phyloP scores from a whole-genome alignment of 2,329 filamentous ascomycete genomes.

The Plenodomus tracheiphilus region DNA sequence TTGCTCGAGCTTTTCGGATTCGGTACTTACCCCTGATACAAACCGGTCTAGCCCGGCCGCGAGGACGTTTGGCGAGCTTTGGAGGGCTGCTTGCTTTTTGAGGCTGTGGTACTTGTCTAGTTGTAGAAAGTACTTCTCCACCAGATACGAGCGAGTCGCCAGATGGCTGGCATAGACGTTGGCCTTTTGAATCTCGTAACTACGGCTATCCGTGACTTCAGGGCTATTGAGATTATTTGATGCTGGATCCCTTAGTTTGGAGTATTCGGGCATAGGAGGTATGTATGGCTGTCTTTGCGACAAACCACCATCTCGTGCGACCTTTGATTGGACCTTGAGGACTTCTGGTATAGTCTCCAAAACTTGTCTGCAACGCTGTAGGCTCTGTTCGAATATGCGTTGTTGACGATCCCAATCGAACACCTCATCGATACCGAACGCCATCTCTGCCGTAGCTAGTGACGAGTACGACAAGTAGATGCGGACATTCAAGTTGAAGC shows the following conservation, averaged over 20 bases:
- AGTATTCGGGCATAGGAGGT: slow-evolving; percentile 43
- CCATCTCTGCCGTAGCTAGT: slow-evolving; percentile 77
- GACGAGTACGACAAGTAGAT: slow-evolving; percentile 81
- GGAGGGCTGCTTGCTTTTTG: slow-evolving; percentile 51
- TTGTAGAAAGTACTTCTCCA: slow-evolving; percentile 82
- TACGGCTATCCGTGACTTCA: slow-evolving; percentile 45
- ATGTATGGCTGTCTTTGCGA: slow-evolving; percentile 39
- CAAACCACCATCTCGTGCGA: slow-evolving; percentile 34
- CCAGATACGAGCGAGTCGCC: slow-evolving; percentile 79
- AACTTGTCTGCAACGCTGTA: slow-evolving; percentile 70
- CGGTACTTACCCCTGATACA: slow-evolving; percentile 17
- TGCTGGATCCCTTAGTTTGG: slow-evolving; percentile 31
- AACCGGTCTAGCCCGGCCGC: slow-evolving; percentile 36
- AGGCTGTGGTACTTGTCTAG: slow-evolving; percentile 63
- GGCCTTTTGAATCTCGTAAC: slow-evolving; percentile 85
- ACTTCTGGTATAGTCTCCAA: slow-evolving; percentile 70
- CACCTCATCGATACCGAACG: slow-evolving; percentile 76
- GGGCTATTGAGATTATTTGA: slow-evolving; percentile 25
- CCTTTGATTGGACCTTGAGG: slow-evolving; percentile 60
- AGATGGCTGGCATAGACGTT: slow-evolving; percentile 85
- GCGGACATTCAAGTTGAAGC: slow-evolving; percentile 78
- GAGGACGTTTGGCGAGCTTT: slow-evolving; percentile 29
- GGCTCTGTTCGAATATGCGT: slow-evolving; percentile 69
- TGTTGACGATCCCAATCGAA: slow-evolving; percentile 79
- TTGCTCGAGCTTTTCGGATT: slow-evolving; percentile 57